phyloP scores from a whole-genome alignment of 139 green algal species.

The Coccomyxa sp. region DNA sequence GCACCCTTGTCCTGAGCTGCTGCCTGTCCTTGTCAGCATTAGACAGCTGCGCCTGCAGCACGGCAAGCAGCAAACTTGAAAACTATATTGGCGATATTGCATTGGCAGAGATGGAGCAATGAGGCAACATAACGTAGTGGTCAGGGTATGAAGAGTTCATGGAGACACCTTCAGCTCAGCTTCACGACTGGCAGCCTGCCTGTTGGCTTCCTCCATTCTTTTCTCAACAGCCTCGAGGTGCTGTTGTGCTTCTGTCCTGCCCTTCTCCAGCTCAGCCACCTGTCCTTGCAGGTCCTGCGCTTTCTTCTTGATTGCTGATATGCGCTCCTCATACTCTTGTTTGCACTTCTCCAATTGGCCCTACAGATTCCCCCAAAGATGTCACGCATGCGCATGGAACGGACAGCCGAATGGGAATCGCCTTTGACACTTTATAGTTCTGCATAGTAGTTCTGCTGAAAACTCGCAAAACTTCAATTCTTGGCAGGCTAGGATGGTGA shows the following conservation, averaged over 20 bases:
- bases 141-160: too few species aligned
- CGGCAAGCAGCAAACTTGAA: too few species aligned
- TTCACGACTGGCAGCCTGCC: neutral
- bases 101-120: too few species aligned
- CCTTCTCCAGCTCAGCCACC: neutral
- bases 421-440: too few species aligned
- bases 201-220: neutral
- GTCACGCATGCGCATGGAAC: too few species aligned
- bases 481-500: too few species aligned
- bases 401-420: too few species aligned
- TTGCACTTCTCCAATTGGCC: constrained; percentile 39
- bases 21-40: neutral
- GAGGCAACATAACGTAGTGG: too few species aligned
- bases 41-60: neutral
- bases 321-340: constrained; percentile 5
- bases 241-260: neutral
- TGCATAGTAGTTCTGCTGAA: too few species aligned
- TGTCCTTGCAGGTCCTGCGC: neutral
- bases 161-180: constrained; percentile 4
- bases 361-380: constrained; percentile 3
- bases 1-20: neutral
- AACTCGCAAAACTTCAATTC: too few species aligned
- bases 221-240: constrained; percentile 9
- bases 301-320: neutral
- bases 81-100: too few species aligned